Evolutionary conservation across 1,139 yeast species (phyloP).

Genomic region (Entelexis sorbosivorans): DNA sequence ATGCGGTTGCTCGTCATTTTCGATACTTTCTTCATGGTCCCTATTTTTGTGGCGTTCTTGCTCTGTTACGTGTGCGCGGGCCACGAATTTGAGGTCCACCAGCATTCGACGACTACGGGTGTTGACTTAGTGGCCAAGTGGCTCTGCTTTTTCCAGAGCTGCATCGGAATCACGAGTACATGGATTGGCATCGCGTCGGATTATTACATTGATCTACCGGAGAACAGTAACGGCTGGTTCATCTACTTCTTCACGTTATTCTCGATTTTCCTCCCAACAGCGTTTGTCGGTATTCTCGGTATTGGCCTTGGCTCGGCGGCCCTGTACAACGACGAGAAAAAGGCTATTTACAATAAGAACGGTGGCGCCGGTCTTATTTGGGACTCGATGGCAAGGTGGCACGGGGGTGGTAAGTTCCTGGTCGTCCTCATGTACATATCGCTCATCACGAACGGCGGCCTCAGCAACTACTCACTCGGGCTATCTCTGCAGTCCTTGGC

Average conservation of each 20-base stretch:
- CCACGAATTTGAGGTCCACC: conserved; percentile 31
- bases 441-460: conserved; percentile 65
- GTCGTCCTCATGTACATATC: conserved; percentile 59
- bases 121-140: conserved; percentile 45
- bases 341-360: conserved; percentile 43
- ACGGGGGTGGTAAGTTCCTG: conserved; percentile 66
- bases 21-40: conserved; percentile 58
- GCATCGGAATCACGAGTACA: conserved; percentile 73
- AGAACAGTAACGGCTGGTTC: conserved; percentile 47
- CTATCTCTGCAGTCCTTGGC: conserved; percentile 68
- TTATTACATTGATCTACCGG: conserved; percentile 75
- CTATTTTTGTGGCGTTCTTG: conserved; percentile 57
- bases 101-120: conserved; percentile 36
- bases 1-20: conserved; percentile 57
- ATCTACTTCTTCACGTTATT: conserved; percentile 54
- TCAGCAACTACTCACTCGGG: conserved; percentile 77
- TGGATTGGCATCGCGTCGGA: conserved; percentile 77
- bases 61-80: conserved; percentile 60
- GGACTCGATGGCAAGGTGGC: conserved; percentile 64
- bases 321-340: conserved; percentile 38
- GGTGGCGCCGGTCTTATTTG: conserved; percentile 62
- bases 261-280: conserved; percentile 58
- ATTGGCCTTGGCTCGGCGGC: conserved; percentile 64
- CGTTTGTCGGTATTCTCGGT: conserved; percentile 68
- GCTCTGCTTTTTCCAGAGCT: conserved; percentile 60